Evolutionary conservation across 2,329 filamentous ascomycete species (phyloP).

Genomic region (Hypoxylon sp.): DNA sequence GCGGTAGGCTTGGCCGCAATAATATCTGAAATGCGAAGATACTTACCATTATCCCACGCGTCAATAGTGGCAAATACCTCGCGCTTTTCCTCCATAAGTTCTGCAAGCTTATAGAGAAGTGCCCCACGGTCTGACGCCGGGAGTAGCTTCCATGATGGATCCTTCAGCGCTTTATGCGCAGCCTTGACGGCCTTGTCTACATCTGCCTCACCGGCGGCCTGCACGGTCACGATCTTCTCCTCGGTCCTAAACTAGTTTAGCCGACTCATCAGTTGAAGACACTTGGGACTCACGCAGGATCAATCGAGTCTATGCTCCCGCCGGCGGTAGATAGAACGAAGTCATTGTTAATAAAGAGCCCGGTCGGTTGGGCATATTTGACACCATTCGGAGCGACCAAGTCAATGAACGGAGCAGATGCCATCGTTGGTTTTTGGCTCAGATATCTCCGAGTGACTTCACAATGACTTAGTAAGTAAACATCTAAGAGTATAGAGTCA

Average conservation of each 20-base stretch:
- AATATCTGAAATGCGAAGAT: background rate
- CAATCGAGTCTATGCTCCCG: slow-evolving; percentile 12
- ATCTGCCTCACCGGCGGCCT: slow-evolving; percentile 12
- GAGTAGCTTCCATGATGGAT: slow-evolving; percentile 20
- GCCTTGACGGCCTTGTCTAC: slow-evolving; percentile 25
- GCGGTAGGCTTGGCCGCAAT: background rate
- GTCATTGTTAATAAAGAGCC: slow-evolving; percentile 20
- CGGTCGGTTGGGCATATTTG: slow-evolving; percentile 17
- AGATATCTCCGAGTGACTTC: background rate
- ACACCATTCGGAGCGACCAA: slow-evolving; percentile 12
- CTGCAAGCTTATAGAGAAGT: slow-evolving; percentile 18
- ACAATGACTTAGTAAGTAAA: background rate
- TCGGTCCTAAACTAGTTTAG: slow-evolving; percentile 2
- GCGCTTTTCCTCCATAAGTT: slow-evolving; percentile 18
- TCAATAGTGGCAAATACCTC: slow-evolving; percentile 18
- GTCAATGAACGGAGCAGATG: slow-evolving; percentile 16
- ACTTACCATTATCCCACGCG: slow-evolving; percentile 17
- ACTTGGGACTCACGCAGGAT: slow-evolving; percentile 11
- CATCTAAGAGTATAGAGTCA: background rate
- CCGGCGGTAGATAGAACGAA: slow-evolving; percentile 13
- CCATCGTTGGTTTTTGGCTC: slow-evolving; percentile 1
- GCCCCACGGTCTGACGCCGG: slow-evolving; percentile 8
- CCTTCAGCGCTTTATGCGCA: slow-evolving; percentile 16
- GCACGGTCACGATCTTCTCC: slow-evolving; percentile 14
- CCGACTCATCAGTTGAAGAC: background rate